A percentile compares a stretch with the other conserved stretches of the same genome.
phyloP scores from a whole-genome alignment of 257 asterid genomes.

The Petrea volubilis region DNA sequence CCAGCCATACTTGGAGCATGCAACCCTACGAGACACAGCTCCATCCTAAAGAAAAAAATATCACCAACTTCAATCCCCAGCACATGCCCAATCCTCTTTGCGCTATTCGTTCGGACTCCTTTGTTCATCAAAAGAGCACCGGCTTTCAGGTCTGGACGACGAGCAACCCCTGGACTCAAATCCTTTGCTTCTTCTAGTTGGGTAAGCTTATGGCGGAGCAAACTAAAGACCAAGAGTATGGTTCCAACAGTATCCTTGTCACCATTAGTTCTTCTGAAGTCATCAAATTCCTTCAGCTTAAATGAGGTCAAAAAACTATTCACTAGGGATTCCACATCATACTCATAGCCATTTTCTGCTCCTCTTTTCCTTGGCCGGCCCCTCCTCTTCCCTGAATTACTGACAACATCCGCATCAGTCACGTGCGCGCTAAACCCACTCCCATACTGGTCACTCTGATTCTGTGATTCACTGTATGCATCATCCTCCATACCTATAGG shows the following conservation, averaged over 20 bases:
- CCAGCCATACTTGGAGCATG: constrained; percentile 97
- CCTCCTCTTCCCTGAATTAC: constrained; percentile 48
- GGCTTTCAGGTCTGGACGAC: constrained; percentile 78
- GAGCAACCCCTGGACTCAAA: constrained; percentile 37
- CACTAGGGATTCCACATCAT: constrained; percentile 49
- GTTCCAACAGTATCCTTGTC: constrained; percentile 51
- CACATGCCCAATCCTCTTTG: constrained; percentile 67
- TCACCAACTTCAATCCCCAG: constrained; percentile 92
- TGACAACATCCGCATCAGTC: constrained; percentile 40
- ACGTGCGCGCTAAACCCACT: constrained; percentile 27
- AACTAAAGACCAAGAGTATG: constrained; percentile 56
- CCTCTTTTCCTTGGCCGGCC: constrained; percentile 41
- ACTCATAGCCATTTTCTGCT: constrained; percentile 33
- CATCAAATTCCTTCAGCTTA: constrained; percentile 58
- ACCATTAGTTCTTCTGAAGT: constrained; percentile 52
- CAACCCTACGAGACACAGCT: constrained; percentile 76
- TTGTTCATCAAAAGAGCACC: constrained; percentile 58
- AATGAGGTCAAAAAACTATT: constrained; percentile 45
- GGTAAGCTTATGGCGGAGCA: constrained; percentile 61
- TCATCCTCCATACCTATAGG: constrained; percentile 53
- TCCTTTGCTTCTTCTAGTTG: constrained; percentile 69
- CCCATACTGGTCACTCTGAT: constrained; percentile 36
- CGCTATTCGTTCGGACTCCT: constrained; percentile 66
- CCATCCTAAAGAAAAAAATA: constrained; percentile 89
- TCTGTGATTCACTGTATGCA: constrained; percentile 48